Base-by-base conservation (phyloP, 306 rosid genomes). In the Begonia masoniana region DNA sequence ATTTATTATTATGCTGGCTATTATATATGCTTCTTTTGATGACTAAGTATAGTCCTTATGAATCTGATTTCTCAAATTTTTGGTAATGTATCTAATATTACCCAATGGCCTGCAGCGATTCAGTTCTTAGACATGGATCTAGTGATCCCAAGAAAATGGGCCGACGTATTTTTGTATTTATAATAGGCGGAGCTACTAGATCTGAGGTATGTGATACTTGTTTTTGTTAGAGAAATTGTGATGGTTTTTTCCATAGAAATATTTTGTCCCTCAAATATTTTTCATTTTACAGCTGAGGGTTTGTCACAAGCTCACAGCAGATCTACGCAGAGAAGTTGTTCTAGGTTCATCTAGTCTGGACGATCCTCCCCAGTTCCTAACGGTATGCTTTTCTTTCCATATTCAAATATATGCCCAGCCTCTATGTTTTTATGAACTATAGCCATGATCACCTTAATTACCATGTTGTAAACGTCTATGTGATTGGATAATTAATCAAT, bases 161-260 rank as follows among this genome's bases (percentile, higher is more conserved):
- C 26, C 80, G 57, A 54, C 94, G 94, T 24, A 77, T 91, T 60
- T 85, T 91, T 72, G 79, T 91, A 66, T 87, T 91, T 66, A 85
- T 91, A 16, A 79, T 91, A 2, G 97, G 97, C 52, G 97, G 97
- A 61, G 94, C 96, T 52, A 91, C 96, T 49, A 74, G 97, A 78
- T 91, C 99, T 1, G 99, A 91, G 96, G 99, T 91, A 71, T 47
- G 75, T 7, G 14, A 43, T 36, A 12, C 43, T 43, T 50, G 31
- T 17, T 35, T 63, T 43, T 39, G 10, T 6, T 19, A 47, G 26
- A 15, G 21, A 52, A 47, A 47, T 47, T 54, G 12, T 63, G 51
- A 48, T 62, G 3, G 4, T 23, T 9, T 41, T n/a, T 55, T 51
- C 35, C 11, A 4, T 16, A 0, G 39, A 7, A 31, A 50, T 51